phyloP scores from a whole-genome alignment of 2,329 filamentous ascomycete genomes.

The Zymoseptoria brevis region DNA sequence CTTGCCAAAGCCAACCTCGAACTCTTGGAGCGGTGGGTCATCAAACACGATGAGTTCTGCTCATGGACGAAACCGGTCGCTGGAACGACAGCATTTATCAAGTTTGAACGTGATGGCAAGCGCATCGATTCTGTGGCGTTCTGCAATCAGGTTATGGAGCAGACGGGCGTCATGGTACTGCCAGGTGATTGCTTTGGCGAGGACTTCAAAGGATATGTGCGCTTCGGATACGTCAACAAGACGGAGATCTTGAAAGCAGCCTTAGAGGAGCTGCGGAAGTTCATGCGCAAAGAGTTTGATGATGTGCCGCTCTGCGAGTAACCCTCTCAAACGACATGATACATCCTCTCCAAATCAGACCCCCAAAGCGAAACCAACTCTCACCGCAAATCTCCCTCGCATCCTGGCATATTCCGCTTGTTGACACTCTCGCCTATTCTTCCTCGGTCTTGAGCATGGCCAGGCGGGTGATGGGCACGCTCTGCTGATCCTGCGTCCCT shows the following conservation, averaged over 20 bases:
- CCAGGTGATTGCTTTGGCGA: conserved; percentile 71
- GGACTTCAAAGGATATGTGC: conserved; percentile 66
- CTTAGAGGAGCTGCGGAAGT: conserved; percentile 48
- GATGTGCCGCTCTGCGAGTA: conserved; percentile 34
- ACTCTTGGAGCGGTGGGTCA: conserved; percentile 59
- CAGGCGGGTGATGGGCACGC: conserved; percentile 13
- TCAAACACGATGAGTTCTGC: conserved; percentile 54
- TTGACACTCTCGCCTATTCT: neutral
- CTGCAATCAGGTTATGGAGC: conserved; percentile 58
- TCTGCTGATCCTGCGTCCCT: conserved; percentile 9
- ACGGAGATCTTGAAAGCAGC: conserved; percentile 62
- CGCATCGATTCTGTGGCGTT: conserved; percentile 66
- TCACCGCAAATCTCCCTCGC: neutral
- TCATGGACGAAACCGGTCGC: conserved; percentile 68
- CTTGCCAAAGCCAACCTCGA: conserved; percentile 61
- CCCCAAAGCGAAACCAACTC: neutral
- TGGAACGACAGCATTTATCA: conserved; percentile 72
- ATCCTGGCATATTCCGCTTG: neutral
- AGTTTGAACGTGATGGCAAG: conserved; percentile 54
- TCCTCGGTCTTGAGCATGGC: neutral
- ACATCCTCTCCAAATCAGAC: neutral
- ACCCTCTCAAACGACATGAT: neutral
- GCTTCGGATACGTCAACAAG: conserved; percentile 67
- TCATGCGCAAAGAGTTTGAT: conserved; percentile 50
- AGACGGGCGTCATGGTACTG: conserved; percentile 64